These are phyloP conservation scores for Fusarium incarnatum DNA, from an alignment of 2,329 filamentous ascomycete species.

Conservation along the genomic window DNA sequence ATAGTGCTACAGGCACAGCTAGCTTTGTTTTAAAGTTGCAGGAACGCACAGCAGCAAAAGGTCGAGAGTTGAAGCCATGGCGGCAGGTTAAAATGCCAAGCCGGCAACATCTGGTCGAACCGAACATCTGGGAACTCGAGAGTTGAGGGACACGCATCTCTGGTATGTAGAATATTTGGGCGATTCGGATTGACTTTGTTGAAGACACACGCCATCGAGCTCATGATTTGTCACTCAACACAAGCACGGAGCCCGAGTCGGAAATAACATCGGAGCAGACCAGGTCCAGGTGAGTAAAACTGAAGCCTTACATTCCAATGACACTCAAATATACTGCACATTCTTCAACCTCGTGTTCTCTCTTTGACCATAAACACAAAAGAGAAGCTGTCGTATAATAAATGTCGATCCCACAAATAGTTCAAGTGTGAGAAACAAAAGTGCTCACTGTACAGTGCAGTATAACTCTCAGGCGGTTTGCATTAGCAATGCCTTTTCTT, in stretches of 20 bases:
- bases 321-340: not conserved
- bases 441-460: not conserved
- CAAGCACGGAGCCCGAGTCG: conserved; percentile 7
- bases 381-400: not conserved
- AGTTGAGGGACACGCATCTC: not conserved
- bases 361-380: not conserved
- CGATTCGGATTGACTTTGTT: conserved; percentile 12
- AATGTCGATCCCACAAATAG: not conserved
- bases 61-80: not conserved
- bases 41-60: conserved; percentile 20
- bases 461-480: conserved; percentile 5
- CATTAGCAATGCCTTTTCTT: conserved; percentile 18
- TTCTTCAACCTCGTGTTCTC: not conserved
- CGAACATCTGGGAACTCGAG: conserved; percentile 22
- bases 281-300: not conserved
- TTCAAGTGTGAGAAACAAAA: not conserved
- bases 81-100: conserved; percentile 29
- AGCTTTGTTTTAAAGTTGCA: conserved; percentile 17
- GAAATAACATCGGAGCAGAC: conserved; percentile 16
- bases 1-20: conserved; percentile 2
- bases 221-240: not conserved
- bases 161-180: conserved; percentile 14
- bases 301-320: not conserved
- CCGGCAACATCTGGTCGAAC: conserved; percentile 30
- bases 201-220: not conserved